Percentiles rank a stretch among this genome's conserved stretches.
Conservation (phyloP, 2,329 filamentous ascomycete species). For the Trichophyton simii region DNA sequence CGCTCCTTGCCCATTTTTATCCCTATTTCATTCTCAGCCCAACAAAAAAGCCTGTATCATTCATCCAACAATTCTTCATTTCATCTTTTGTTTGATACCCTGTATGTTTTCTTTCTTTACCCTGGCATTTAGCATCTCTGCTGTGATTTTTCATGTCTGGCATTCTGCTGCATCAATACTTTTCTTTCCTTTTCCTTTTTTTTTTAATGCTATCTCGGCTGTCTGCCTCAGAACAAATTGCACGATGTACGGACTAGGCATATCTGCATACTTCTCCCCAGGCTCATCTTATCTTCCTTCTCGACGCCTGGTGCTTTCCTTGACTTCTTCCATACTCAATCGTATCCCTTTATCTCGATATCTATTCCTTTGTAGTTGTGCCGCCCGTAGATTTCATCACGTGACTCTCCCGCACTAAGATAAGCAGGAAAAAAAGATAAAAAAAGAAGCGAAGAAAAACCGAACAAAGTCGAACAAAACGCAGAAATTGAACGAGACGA, state of each 20-base stretch:
- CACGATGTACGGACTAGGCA: not conserved
- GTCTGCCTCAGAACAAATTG: not conserved
- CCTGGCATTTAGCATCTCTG: not conserved
- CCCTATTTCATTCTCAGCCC: not conserved
- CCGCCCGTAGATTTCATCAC: not conserved
- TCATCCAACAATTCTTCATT: not conserved
- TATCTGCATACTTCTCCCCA: not conserved
- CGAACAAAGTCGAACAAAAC: slow-evolving; percentile 6
- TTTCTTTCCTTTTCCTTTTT: not conserved
- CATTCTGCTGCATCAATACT: not conserved
- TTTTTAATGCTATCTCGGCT: not conserved
- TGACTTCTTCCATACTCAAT: not conserved
- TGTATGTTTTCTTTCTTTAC: not conserved
- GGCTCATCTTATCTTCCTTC: not conserved
- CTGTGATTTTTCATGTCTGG: not conserved
- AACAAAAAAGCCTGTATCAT: not conserved
- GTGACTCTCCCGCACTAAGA: slow-evolving; percentile 28
- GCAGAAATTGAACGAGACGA: not conserved
- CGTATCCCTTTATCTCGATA: not conserved
- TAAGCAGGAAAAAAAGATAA: slow-evolving; percentile 34
- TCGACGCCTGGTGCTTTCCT: too few relatives aligned
- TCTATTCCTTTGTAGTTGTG: too few relatives aligned
- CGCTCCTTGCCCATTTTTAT: not conserved
- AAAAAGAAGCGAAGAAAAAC: slow-evolving; percentile 7
- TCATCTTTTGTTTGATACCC: slow-evolving; percentile 1